Base-by-base conservation (phyloP, 1,284 basidiomycete species). In the Puccinia hordei region DNA sequence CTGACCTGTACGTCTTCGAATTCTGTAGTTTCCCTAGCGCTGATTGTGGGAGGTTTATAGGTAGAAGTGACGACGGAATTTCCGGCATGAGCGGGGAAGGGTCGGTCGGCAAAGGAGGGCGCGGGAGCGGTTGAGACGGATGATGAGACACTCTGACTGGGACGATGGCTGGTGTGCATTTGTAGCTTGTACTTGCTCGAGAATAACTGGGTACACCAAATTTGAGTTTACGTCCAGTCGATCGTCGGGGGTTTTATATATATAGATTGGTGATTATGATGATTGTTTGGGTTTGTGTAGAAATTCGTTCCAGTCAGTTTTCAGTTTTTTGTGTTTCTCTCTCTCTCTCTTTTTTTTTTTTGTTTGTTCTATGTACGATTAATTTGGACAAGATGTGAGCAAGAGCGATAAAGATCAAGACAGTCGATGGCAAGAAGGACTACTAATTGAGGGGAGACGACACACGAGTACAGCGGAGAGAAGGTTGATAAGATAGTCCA, bases 1-100 rank as follows among this genome's bases (percentile, higher is more conserved):
- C 68, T 24, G 84, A 92, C 90, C 85, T 93, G 92, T 15, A 91
- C 90, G 84, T 90, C 88, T 38, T 84, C 83, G 73, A 81, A 82
- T 38, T 83, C 83, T 12, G 69, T 75, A 5, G 69, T 78, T 57
- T 75, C 81, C 41, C 72, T 55, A n/a, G 49, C 61, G 9, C 63
- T 65, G 59, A 68, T 71, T 1, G 77, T 79, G 19, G 77, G 77
- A 17, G 77, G 77, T 49, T 72, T 71, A 35, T 79, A 79, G 24
- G 63, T 79, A n/a, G 77, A 79, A 49, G 77, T 71, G 49, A 57
- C 77, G 68, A 72, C 77, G 2, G 77, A 79, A 24, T 53, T 55
- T 22, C 77, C 77, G 46, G 68, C 65, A 63, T 79, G n/a, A 15
- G 65, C 68, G 35, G 77, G 77, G 49, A 79, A 79, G 2, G 77